Evolutionary conservation across 371 early-diverging fungal genomes (phyloP), one percentile per base, ranked within the genome.

Genomic region (Circinella umbellata): DNA sequence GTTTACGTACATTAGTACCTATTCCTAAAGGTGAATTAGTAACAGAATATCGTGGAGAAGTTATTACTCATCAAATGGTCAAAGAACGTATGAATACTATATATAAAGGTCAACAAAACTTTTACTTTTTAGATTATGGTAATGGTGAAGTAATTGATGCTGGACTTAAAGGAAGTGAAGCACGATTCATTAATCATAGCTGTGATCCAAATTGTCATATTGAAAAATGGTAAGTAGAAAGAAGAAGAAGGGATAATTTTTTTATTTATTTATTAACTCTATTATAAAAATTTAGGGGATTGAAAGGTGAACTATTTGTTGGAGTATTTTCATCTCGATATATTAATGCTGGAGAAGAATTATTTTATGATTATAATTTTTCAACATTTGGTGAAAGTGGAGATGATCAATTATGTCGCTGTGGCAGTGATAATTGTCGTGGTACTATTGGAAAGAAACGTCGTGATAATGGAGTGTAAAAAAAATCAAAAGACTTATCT

Each of bases 121-220:
- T 93, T 76, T 96, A 96, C 73, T 95, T 97, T 77, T 76, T 95
- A 49, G 91, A 92, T 47, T 93, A 92, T 71, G 83, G 83, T 37
- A 80, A 88, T 20, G 91, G 92, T 1, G 92, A 93, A 67, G 92
- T 95, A 20, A 84, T 95, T 55, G 96, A 95, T 82, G 96, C 88
- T 4, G 84, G 87, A 63, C 69, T 79, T 63, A 91, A 89, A 67
- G 96, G 96, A 20, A 92, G 90, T 35, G 88, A 88, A 36, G 95
- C 84, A 18, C 69, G 84, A 38, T 84, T 84, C 62, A 81, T 84
- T 53, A 84, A 84, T 20, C 84, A 84, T 62, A 87, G 90, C 55
- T 97, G 97, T 74, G 90, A 90, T n/a, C 96, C 97, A 20, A 97
- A 97, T 73, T 95, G 96, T 80, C 93, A 92, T 49, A 93, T 96